These are phyloP conservation scores for Trichosanthes truncata DNA, from an alignment of 306 rosid genomes.

Conservation along the genomic window DNA sequence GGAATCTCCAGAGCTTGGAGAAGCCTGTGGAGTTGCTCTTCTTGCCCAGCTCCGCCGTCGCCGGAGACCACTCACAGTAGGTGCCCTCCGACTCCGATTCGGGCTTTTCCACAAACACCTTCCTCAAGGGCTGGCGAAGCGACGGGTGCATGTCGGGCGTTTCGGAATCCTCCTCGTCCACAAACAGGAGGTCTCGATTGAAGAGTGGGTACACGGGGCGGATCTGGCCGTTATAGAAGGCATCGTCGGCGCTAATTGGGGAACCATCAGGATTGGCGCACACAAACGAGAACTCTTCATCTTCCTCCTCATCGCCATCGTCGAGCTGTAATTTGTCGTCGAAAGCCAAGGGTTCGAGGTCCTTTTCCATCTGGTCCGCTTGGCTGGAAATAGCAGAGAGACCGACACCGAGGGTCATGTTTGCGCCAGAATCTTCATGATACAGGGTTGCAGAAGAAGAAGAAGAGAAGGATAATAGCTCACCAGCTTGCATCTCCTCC, in stretches of 20 bases:
- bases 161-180: conserved; percentile 21
- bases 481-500: neutral
- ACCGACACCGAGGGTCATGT: conserved; percentile 13
- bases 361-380: neutral
- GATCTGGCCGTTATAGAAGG: conserved; percentile 68
- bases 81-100: conserved; percentile 24
- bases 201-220: conserved; percentile 65
- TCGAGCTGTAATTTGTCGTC: neutral
- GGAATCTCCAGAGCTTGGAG: conserved; percentile 64
- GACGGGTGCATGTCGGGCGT: neutral
- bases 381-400: neutral
- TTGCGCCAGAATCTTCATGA: conserved; percentile 23
- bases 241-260: conserved; percentile 60
- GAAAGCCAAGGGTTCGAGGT: neutral
- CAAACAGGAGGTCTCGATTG: conserved; percentile 39
- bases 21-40: conserved; percentile 86
- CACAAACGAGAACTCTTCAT: conserved; percentile 63
- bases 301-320: conserved; percentile 11
- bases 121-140: conserved; percentile 39
- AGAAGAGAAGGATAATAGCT: neutral
- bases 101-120: conserved; percentile 32
- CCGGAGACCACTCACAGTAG: conserved; percentile 62
- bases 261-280: conserved; percentile 41
- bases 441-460: neutral
- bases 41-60: conserved; percentile 29